These are phyloP conservation scores for Talaromyces sp. DNA, from an alignment of 2,329 filamentous ascomycete species.

Conservation along the genomic window DNA sequence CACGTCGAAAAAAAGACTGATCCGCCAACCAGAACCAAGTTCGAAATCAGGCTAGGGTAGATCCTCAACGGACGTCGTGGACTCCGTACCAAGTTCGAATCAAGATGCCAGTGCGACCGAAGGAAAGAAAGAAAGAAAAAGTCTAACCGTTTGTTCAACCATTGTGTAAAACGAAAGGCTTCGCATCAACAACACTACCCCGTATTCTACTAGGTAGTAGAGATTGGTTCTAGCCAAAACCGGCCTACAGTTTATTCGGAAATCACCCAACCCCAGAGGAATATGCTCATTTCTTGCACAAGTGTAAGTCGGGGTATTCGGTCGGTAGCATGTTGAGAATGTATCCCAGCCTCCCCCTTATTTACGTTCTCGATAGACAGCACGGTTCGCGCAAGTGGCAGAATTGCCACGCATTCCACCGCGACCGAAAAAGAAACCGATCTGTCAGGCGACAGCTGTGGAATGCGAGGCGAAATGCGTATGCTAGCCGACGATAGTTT, in stretches of 20 bases:
- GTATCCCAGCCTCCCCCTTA: conserved; percentile 14
- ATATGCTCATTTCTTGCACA: conserved; percentile 2
- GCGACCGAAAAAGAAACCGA: background rate
- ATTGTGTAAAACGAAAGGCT: no score
- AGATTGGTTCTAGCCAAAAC: background rate
- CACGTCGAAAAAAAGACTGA: background rate
- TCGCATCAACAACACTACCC: no score
- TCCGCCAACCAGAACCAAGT: background rate
- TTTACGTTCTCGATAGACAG: conserved; percentile 4
- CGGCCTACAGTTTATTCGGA: background rate
- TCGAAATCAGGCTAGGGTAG: background rate
- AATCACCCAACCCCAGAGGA: conserved; percentile 1
- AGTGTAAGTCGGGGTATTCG: background rate
- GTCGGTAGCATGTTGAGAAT: background rate
- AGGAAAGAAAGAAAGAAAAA: background rate
- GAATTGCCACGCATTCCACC: conserved; percentile 15
- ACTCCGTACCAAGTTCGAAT: conserved; percentile 10
- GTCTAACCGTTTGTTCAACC: background rate
- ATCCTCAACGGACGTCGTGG: background rate
- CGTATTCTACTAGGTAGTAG: background rate
- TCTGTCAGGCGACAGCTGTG: background rate
- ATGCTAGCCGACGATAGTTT: background rate
- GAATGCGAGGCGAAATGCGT: conserved; percentile 18
- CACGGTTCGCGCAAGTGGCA: background rate
- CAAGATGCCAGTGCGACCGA: conserved; percentile 7